These are phyloP conservation scores for Colletotrichum lindemuthianum DNA, from an alignment of 2,329 filamentous ascomycete genomes.

Conservation along the genomic window DNA sequence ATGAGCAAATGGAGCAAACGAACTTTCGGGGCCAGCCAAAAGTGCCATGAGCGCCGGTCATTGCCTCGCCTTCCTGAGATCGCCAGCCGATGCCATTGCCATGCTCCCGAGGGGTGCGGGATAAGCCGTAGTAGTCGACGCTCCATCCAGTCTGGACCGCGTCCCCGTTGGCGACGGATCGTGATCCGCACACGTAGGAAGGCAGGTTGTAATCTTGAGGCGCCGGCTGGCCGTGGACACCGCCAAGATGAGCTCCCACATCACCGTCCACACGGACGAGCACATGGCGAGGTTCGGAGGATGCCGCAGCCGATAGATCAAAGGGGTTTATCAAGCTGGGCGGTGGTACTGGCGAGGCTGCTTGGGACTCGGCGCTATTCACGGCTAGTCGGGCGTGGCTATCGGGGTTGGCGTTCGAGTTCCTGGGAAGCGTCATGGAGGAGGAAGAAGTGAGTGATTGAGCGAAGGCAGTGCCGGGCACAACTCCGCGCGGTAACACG, in stretches of 20 bases:
- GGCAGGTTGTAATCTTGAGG: constrained; percentile 6
- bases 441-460: background rate
- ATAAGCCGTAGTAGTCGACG: constrained; percentile 31
- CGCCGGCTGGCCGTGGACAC: constrained; percentile 8
- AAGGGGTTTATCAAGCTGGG: constrained; percentile 26
- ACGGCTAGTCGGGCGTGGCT: constrained; percentile 2
- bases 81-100: constrained; percentile 32
- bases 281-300: constrained; percentile 27
- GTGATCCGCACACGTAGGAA: constrained; percentile 13
- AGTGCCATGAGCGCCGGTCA: constrained; percentile 15
- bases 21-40: constrained; percentile 27
- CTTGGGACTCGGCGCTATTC: constrained; percentile 6
- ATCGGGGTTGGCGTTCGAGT: background rate
- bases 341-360: constrained; percentile 4
- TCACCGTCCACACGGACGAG: constrained; percentile 31
- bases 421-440: background rate
- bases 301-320: constrained; percentile 22
- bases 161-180: constrained; percentile 25
- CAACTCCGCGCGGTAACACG: background rate
- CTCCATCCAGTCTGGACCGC: constrained; percentile 29
- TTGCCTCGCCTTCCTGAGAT: constrained; percentile 33
- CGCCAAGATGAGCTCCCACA: constrained; percentile 19
- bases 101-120: constrained; percentile 11
- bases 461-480: background rate
- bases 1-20: constrained; percentile 29